Base-by-base conservation (phyloP, 768 basidiomycete species). In the Galerina marginata region DNA sequence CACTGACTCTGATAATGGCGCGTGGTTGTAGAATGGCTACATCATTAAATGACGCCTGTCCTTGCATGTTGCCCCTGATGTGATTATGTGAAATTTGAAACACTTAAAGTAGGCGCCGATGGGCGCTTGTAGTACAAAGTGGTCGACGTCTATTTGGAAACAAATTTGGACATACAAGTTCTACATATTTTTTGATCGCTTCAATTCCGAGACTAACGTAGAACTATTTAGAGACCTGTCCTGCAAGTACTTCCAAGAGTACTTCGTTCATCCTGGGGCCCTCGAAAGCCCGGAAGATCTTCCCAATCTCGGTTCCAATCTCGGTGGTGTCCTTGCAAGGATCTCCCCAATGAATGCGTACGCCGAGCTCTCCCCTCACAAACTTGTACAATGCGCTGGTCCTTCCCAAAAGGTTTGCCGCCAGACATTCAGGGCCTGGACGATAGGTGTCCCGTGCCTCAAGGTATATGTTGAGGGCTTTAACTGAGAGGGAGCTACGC, bases 241-340 rank as follows among this genome's bases (percentile, higher is more conserved):
- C 63, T 48, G 2, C 46, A 14, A 56, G 36, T 4, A 56, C 38
- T 25, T 56, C 55, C 11, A 56, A 33, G 14, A 56, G 55, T 2
- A 56, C 55, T 25, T 56, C 55, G 26, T 56, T 56, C 46, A 56
- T 56, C 47, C 55, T 56, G 2, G 33, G 16, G 1, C 46, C 39
- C n/a, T 56, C 44, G 47, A 56, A 56, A 4, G 55, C 55, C 12
- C 55, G 45, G 16, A 56, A 56, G 2, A 56, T 56, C 20, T 56
- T 56, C 36, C 55, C 55, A 49, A 56, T 56, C 15, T 56, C 55
- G 6, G 55, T 56, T 11, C 55, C 55, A 39, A 56, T 56, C 37
- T 56, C 55, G 9, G 55, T 56, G 36, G 16, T 56, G 37, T 56
- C 55, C 55, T 49, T 56, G 33, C 11, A 25, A 2, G 55, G 55